Base-by-base conservation (phyloP, 2,329 filamentous ascomycete species). In the Sclerotinia subarctica region DNA sequence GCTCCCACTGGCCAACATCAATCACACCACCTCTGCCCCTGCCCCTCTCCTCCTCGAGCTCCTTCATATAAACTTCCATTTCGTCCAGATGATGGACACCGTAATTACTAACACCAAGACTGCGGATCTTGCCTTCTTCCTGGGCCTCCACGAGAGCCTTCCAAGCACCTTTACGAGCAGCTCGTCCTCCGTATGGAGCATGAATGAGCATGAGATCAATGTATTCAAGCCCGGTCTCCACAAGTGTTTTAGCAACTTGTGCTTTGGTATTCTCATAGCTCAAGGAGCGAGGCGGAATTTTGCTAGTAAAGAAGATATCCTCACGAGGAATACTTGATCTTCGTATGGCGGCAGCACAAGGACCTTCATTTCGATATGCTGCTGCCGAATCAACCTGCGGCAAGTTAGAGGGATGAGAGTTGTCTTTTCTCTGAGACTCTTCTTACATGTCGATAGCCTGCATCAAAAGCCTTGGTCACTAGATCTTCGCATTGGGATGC, bases 1-100 rank as follows among this genome's bases (percentile, higher is more conserved):
- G 81, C 80, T 97, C 94, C 79, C 90, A 93, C 79, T 97, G 94
- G 52, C 92, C 93, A 49, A 97, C 90, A 70, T 89, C 90, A 75
- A 97, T 85, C 52, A 92, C 81, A 32, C 92, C 92, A 56, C 86
- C 88, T 72, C 87, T 88, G 13, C 88, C 89, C 68, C 82, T 80
- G 1, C 86, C 87, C 57, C 85, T 83, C 68, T 87, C 86, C 24
- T 77, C 76, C 74, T 91, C 89, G 0, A 89, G 84, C 77, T 89
- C 85, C 65, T 79, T 80, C 68, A 87, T 88, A 77, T 88, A 83
- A 67, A 75, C 76, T 77, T 87, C 84, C 42, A 89, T 79, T 77
- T 89, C 86, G 58, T 86, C 81, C 3, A 90, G 80, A 73, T 89
- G 87, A 70, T 87, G 83, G 19, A 88, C 81, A 60, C 87, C 87